Base-by-base conservation (phyloP, 192 early-diverging fungal species). In the Mortierella claussenii region DNA sequence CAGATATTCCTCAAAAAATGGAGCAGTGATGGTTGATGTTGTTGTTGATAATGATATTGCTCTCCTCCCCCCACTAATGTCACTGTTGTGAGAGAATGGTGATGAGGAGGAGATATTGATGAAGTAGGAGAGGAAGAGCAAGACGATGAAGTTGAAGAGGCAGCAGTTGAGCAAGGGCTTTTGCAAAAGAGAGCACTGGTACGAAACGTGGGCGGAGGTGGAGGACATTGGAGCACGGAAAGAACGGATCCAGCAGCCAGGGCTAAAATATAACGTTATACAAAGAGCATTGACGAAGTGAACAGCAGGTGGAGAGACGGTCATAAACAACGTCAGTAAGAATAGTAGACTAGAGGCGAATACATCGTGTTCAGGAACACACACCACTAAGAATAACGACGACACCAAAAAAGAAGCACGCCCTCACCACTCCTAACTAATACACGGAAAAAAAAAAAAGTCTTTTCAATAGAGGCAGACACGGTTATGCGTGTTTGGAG, bases 1-100 rank as follows among this genome's bases (percentile, higher is more conserved):
- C 71, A 76, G 24, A 81, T 59, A 27, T 65, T 69, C 30, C 60
- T 47, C 3, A 81, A 37, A 54, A 81, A 81, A 32, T 67, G 67
- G 37, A 67, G 24, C 34, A 81, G 57, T 37, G 21, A 26, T 40
- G 2, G 52, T 42, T 13, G 65, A 20, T 46, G 60, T 42, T 40
- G 47, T n/a, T 50, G 62, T 23, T 21, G 37, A 13, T 21, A 21
- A 6, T 33, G 42, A n/a, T n/a, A n/a, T n/a, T n/a, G n/a, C n/a
- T n/a, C n/a, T n/a, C n/a, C n/a, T n/a, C n/a, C 26, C 27, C 6
- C 26, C 12, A 34, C 27, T 17, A 34, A 0, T 44, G 37, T 4
- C 40, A 23, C 21, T 42, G 37, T 40, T 10, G 37, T 40, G 37
- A 13, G 13, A 40, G 37, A 40, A 40, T 13, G 13, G 13, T n/a